Evolutionary conservation across 352 stramenopile species (phyloP), one percentile per base, ranked within the genome.

Genomic region (Hyaloperonospora arabidopsidis): DNA sequence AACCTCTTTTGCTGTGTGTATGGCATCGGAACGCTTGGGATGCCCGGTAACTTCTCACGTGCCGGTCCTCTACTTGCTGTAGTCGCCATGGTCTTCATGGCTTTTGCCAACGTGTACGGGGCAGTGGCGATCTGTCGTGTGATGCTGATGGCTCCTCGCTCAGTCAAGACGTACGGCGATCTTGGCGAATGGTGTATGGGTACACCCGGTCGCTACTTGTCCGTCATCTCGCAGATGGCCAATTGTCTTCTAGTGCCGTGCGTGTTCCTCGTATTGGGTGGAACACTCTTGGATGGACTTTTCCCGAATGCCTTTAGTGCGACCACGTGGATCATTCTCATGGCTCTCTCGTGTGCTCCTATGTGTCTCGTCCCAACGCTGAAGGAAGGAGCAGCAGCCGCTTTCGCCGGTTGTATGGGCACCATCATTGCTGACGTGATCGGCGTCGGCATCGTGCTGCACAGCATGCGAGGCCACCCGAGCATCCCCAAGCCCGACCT

Each of bases 21-120:
- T 47, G 72, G 72, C 50, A 74, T 84, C 61, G 73, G 73, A 23
- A 79, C 73, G 28, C 70, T 84, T 52, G 66, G 73, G 61, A 79
- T 83, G 59, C 70, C 72, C 2, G 63, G 58, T 10, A 82, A 80
- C 54, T 82, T 77, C 28, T 59, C 72, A 12, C 72, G 72, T 14
- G 67, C 70, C 2, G 72, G 72, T 0, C 68, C 71, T 3, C 39
- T 50, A 15, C 54, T 76, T 19, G 72, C 70, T 2, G 44, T 66
- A 19, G 22, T 65, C 39, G 72, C 70, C 15, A 61, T 76, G 49
- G 45, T 62, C n/a, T 79, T 82, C 57, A 82, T 82, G 72, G 72
- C 64, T 5, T 65, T 67, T 35, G 61, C 68, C 54, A 82, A 82
- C 63, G 52, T 72, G 34, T 79, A 74, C 34, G 47, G 54, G 14